phyloP scores from a whole-genome alignment of 805 yeast species.

The Yarrowia divulgata region DNA sequence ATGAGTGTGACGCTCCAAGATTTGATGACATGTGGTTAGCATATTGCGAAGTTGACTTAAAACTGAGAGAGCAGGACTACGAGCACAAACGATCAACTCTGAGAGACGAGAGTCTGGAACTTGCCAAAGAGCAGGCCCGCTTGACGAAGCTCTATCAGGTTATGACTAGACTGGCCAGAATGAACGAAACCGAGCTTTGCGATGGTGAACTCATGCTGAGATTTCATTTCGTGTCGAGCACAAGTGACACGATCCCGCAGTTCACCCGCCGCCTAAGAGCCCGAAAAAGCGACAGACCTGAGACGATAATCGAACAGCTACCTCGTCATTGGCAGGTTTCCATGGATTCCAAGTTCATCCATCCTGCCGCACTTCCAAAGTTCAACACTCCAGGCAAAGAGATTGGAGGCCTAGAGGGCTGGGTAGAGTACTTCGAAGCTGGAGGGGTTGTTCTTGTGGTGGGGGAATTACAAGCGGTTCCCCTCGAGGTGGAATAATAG shows the following conservation, averaged over 20 bases:
- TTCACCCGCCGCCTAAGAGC: background rate
- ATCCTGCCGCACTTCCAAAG: background rate
- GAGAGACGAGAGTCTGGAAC: background rate
- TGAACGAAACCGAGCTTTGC: background rate
- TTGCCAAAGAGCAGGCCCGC: background rate
- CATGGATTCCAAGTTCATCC: background rate
- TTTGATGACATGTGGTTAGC: background rate
- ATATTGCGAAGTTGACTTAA: background rate
- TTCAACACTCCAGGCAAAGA: background rate
- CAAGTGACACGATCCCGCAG: background rate
- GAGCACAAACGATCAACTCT: background rate
- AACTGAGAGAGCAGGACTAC: background rate
- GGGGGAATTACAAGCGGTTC: background rate
- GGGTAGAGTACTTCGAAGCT: background rate
- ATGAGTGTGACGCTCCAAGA: background rate
- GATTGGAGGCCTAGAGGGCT: background rate
- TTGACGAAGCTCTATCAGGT: background rate
- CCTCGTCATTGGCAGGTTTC: conserved; percentile 1
- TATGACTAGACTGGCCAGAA: background rate
- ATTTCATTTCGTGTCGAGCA: background rate
- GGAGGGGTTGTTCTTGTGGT: background rate
- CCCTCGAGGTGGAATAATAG: background rate
- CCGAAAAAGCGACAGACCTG: background rate
- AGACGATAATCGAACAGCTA: background rate
- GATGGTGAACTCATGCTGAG: background rate